Evolutionary conservation across 345 rosid species (phyloP).

Genomic region (Populus euphratica): DNA sequence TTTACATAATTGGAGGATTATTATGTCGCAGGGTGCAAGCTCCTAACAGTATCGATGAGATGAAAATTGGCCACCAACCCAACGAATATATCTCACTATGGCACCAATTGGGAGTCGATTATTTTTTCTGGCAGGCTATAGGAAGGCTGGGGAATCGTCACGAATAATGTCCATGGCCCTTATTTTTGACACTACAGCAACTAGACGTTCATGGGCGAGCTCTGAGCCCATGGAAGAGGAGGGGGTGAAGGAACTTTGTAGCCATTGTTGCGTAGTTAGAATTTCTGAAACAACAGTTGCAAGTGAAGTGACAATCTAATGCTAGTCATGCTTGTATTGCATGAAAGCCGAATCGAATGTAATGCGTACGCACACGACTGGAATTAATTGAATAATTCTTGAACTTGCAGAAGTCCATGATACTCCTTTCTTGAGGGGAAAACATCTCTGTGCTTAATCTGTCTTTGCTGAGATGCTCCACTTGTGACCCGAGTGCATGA

Average conservation of each 20-base stretch:
- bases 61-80: constrained; percentile 22
- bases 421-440: no score
- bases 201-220: constrained; percentile 36
- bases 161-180: constrained; percentile 32
- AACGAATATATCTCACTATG: constrained; percentile 41
- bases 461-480: neutral
- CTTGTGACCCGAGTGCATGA: no score
- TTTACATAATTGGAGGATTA: constrained; percentile 48
- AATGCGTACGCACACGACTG: no score
- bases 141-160: constrained; percentile 25
- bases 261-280: constrained; percentile 50
- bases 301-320: no score
- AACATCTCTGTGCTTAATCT: no score
- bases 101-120: constrained; percentile 44
- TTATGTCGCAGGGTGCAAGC: constrained; percentile 23
- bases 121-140: constrained; percentile 43
- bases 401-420: no score
- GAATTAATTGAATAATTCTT: no score
- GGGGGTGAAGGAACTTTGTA: constrained; percentile 44
- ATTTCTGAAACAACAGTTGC: neutral
- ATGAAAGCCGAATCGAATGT: no score
- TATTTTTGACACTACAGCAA: constrained; percentile 38
- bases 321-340: no score
- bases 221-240: constrained; percentile 34
- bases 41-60: neutral